Conservation (phyloP, 179 eudicot species). For the Drosera spatulata region DNA sequence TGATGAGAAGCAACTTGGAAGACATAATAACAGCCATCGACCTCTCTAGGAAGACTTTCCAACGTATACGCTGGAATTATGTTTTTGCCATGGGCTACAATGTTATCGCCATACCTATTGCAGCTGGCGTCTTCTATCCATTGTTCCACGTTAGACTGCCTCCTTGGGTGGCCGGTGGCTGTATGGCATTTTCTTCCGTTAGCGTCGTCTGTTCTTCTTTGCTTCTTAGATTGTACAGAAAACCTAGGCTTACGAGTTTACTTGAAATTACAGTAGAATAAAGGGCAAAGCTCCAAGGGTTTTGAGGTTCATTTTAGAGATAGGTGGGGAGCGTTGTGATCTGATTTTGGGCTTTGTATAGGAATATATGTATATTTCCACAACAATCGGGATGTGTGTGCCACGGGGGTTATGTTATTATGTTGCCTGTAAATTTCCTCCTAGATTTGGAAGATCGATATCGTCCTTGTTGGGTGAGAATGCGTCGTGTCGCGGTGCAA, state of each 20-base stretch:
- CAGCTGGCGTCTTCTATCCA: slow-evolving; percentile 77
- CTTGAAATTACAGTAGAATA: slow-evolving; percentile 5
- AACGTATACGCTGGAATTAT: slow-evolving; percentile 73
- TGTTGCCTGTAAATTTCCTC: too few relatives aligned
- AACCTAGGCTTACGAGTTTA: slow-evolving; percentile 22
- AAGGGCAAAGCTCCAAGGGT: too few relatives aligned
- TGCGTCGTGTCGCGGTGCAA: too few relatives aligned
- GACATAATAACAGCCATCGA: slow-evolving; percentile 89
- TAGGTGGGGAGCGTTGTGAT: too few relatives aligned
- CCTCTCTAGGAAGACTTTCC: slow-evolving; percentile 80
- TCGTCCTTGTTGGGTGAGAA: too few relatives aligned
- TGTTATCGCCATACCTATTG: slow-evolving; percentile 71
- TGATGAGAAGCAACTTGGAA: slow-evolving; percentile 80
- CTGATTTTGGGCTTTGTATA: too few relatives aligned
- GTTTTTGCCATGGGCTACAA: slow-evolving; percentile 90
- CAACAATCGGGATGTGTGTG: too few relatives aligned
- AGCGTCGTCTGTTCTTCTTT: slow-evolving; percentile 91
- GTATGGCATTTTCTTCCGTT: slow-evolving; percentile 96
- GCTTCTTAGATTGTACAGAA: slow-evolving; percentile 63
- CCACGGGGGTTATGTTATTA: too few relatives aligned
- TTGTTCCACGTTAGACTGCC: slow-evolving; percentile 64
- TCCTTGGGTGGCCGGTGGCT: slow-evolving; percentile 97
- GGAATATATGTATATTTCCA: too few relatives aligned
- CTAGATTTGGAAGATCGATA: too few relatives aligned
- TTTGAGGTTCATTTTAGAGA: too few relatives aligned